Evolutionary conservation across 176 grass and related monocot genomes (phyloP), one percentile per base, ranked within the genome.

Genomic region (Leersia perrieri): DNA sequence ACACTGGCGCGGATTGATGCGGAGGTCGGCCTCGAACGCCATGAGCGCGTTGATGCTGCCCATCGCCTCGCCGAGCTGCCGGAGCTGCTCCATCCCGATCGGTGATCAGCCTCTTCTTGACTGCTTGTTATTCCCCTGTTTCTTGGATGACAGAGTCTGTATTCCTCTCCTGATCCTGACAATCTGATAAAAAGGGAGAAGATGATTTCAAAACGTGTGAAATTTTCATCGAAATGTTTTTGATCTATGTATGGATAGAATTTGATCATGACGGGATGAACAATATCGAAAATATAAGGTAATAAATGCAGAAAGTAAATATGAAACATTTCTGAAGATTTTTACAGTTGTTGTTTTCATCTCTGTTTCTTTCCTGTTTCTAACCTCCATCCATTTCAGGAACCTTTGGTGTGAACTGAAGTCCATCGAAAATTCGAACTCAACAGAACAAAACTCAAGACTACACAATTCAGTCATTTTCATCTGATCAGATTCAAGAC

Each of bases 1-100:
- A 72, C 96, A 98, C 81, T 98, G 90, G 2, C 96, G 90, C 28
- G 86, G 92, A 81, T 95, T 98, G 61, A 98, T 41, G 33, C 78
- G 92, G 60, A 93, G 80, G 18, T 98, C 86, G 9, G 82, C n/a
- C 33, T 88, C 90, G 84, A 98, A 95, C 78, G 87, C 82, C 92
- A 95, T 95, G 11, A 93, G 82, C 25, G 82, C 75, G 72, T 79
- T 91, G 83, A 93, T 91, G 74, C 75, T 63, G 4, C 96, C 96
- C 42, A 93, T 29, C 14, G 64, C 89, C 88, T 95, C 96, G 5
- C 90, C 92, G 0, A 93, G 75, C 68, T 91, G 95, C 25, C 95
- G 84, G 61, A 98, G 87, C 64, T 95, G 92, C 70, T 98, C 96
- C 96, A 98, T 98, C 84, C 69, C 5, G n/a, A 5, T 32, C 25